These are phyloP conservation scores for Syzygium aqueum DNA, from an alignment of 345 rosid genomes.

Conservation along the genomic window DNA sequence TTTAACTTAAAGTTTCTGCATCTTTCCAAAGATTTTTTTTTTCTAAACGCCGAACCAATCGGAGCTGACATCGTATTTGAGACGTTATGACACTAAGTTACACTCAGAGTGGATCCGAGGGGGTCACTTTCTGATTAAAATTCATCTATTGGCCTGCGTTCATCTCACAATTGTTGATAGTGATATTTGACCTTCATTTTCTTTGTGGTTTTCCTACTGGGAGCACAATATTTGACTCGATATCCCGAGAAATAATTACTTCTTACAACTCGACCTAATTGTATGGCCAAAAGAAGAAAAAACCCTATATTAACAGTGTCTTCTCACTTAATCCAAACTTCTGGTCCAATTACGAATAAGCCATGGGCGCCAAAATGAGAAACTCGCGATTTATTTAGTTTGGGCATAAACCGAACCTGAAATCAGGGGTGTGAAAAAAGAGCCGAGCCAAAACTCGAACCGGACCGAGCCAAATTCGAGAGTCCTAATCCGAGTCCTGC, in stretches of 20 bases:
- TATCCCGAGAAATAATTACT: not conserved
- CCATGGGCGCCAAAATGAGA: not conserved
- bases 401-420: not conserved
- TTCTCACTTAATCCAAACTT: accelerated
- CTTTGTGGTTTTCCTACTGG: not conserved
- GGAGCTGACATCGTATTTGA: not conserved
- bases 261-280: not conserved
- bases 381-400: not conserved
- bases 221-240: not conserved
- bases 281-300: not conserved
- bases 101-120: not conserved
- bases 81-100: accelerated
- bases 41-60: not conserved
- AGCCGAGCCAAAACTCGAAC: not conserved
- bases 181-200: not conserved
- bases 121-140: not conserved
- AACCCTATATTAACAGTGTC: not conserved
- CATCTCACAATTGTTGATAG: not conserved
- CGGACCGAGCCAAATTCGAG: not conserved
- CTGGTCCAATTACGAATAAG: not conserved
- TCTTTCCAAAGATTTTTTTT: not conserved
- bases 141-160: not conserved
- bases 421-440: not conserved
- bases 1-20: not conserved
- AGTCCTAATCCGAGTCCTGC: not conserved